Percentiles rank a stretch among this genome's conserved stretches.
phyloP scores from a whole-genome alignment of 1,284 basidiomycete species.

The Pyrrhoderma lamaoense region DNA sequence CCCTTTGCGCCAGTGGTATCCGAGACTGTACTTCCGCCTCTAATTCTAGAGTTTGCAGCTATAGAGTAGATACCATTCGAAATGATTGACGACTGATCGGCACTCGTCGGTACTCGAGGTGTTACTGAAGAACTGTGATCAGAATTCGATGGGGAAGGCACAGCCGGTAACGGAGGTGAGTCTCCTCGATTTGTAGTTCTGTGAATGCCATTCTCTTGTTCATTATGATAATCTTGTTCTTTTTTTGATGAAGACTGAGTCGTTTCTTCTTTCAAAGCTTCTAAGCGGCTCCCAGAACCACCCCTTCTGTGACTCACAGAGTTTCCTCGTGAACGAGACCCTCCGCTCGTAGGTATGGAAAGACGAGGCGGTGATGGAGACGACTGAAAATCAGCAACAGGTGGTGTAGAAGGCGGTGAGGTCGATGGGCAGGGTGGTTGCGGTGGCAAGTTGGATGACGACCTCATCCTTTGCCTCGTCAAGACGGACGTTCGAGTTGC shows the following conservation, averaged over 20 bases:
- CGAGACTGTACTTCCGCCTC: conserved; percentile 30
- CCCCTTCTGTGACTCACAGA: conserved; percentile 47
- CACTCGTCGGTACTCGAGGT: conserved; percentile 24
- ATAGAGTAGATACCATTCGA: conserved; percentile 13
- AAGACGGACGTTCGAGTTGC: conserved; percentile 8
- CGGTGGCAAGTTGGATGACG: conserved; percentile 41
- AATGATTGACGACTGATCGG: not conserved
- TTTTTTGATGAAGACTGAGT: conserved; percentile 24
- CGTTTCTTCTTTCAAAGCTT: conserved; percentile 54
- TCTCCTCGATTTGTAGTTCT: conserved; percentile 2
- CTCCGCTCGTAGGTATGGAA: conserved; percentile 7
- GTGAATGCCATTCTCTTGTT: conserved; percentile 22
- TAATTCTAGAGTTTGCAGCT: conserved; percentile 39
- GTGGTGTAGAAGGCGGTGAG: conserved; percentile 24
- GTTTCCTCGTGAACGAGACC: conserved; percentile 36
- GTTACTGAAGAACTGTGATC: conserved; percentile 26
- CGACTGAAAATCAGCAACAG: conserved; percentile 24
- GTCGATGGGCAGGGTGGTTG: conserved; percentile 31
- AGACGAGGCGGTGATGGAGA: conserved; percentile 16
- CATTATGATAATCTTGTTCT: conserved; percentile 23
- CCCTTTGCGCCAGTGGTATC: conserved; percentile 8
- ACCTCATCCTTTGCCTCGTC: conserved; percentile 33
- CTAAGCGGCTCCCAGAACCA: conserved; percentile 50
- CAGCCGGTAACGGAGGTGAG: conserved; percentile 16
- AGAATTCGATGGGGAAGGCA: conserved; percentile 13